These are phyloP conservation scores for Fusarium burgessii DNA, from an alignment of 2,329 filamentous ascomycete species.

Conservation along the genomic window DNA sequence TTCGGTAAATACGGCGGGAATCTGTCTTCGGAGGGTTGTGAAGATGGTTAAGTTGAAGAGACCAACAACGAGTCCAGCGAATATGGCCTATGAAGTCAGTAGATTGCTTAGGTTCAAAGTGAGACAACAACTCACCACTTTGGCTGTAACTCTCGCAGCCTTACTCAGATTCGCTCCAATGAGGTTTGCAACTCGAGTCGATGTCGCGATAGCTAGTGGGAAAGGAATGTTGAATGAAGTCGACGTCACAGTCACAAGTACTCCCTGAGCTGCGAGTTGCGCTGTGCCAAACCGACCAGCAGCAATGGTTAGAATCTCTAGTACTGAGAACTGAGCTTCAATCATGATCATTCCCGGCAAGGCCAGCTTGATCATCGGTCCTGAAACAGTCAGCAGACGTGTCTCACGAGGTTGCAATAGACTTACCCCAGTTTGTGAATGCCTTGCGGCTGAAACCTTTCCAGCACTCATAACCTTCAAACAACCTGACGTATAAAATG, in stretches of 20 bases:
- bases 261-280: constrained; percentile 85
- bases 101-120: too few relatives aligned
- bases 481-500: constrained; percentile 77
- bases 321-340: constrained; percentile 88
- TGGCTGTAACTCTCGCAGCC: constrained; percentile 80
- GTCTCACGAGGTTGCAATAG: neutral
- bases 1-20: constrained; percentile 79
- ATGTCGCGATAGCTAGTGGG: constrained; percentile 86
- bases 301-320: constrained; percentile 85
- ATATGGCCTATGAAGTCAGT: constrained; percentile 59
- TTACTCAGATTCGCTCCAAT: constrained; percentile 85
- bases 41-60: constrained; percentile 80
- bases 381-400: neutral
- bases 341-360: constrained; percentile 92
- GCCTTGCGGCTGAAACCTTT: constrained; percentile 77
- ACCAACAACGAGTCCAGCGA: constrained; percentile 74
- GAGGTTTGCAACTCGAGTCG: constrained; percentile 87
- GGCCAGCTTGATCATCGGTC: constrained; percentile 83
- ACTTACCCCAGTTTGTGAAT: constrained; percentile 72
- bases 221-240: constrained; percentile 92
- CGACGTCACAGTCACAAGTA: constrained; percentile 79
- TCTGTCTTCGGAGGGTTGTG: constrained; percentile 71
- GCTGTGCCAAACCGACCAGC: constrained; percentile 81
- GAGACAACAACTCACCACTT: too few relatives aligned
- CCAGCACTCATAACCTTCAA: constrained; percentile 82